A percentile compares a stretch with the other conserved stretches of the same genome.
These are phyloP conservation scores for Somion occarium DNA, from an alignment of 1,284 basidiomycete genomes.

Conservation along the genomic window DNA sequence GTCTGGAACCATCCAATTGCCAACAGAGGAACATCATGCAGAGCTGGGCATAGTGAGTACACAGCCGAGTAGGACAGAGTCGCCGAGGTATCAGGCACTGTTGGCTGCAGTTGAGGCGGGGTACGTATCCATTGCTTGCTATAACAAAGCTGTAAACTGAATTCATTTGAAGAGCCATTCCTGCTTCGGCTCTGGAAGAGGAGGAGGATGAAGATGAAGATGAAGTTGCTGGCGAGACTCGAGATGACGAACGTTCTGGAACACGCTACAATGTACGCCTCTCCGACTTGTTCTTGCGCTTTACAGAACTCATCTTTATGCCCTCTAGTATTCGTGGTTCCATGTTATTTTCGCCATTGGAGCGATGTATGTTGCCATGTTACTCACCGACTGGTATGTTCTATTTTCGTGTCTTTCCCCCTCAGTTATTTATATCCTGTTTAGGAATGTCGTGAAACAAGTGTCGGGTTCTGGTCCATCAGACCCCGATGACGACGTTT, in stretches of 20 bases:
- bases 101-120: constrained; percentile 95
- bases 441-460: constrained; percentile 68
- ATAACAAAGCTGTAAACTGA: not conserved
- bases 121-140: constrained; percentile 33
- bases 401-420: constrained; percentile 1
- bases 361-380: constrained; percentile 97
- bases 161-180: constrained; percentile 64
- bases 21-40: constrained; percentile 52
- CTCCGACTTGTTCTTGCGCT: not conserved
- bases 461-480: constrained; percentile 30
- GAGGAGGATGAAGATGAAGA: constrained; percentile 78
- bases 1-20: constrained; percentile 57
- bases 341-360: constrained; percentile 96
- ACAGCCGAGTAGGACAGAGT: constrained; percentile 84
- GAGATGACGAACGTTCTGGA: constrained; percentile 93
- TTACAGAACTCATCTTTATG: not conserved
- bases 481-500: constrained; percentile 73
- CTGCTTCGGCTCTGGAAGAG: constrained; percentile 88
- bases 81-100: constrained; percentile 91
- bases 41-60: constrained; percentile 76
- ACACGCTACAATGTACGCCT: constrained; percentile 89
- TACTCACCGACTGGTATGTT: constrained; percentile 96
- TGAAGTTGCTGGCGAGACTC: constrained; percentile 60
- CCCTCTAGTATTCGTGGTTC: constrained; percentile 90
- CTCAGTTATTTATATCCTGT: constrained; percentile 7